A percentile compares a stretch with the other conserved stretches of the same genome.
These are phyloP conservation scores for Henningerozyma blattae DNA, from an alignment of 805 yeast species.

Conservation along the genomic window DNA sequence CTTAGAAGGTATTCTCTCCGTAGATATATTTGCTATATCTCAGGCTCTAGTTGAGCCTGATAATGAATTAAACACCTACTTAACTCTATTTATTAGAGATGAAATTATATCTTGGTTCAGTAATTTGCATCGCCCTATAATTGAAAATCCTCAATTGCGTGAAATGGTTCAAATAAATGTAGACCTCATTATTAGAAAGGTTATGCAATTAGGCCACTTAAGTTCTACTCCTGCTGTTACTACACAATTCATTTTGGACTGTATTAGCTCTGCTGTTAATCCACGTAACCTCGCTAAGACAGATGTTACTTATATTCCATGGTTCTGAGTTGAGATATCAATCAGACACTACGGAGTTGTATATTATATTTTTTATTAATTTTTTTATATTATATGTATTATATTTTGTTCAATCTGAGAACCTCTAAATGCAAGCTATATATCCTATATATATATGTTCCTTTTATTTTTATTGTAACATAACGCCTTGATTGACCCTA, in stretches of 20 bases:
- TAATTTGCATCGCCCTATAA: slow-evolving; percentile 71
- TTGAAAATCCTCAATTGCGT: slow-evolving; percentile 71
- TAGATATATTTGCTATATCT: slow-evolving; percentile 73
- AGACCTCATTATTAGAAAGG: slow-evolving; percentile 70
- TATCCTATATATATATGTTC: no score
- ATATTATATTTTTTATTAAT: no score
- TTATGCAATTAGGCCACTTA: slow-evolving; percentile 61
- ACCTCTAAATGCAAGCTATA: no score
- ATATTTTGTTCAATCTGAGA: no score
- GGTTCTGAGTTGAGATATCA: slow-evolving; percentile 40
- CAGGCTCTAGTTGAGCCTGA: slow-evolving; percentile 85
- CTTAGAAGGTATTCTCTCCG: slow-evolving; percentile 82
- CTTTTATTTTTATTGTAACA: no score
- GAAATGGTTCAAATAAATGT: slow-evolving; percentile 85
- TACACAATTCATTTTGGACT: slow-evolving; percentile 80
- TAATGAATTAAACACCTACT: slow-evolving; percentile 78
- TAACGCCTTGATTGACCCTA: no score
- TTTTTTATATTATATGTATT: no score
- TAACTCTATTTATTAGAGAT: slow-evolving; percentile 91
- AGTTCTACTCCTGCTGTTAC: slow-evolving; percentile 47
- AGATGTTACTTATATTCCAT: slow-evolving; percentile 93
- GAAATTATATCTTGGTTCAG: slow-evolving; percentile 92
- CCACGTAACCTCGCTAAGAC: slow-evolving; percentile 87
- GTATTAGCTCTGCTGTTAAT: slow-evolving; percentile 89
- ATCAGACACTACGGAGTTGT: no score